phyloP scores from a whole-genome alignment of 2,329 filamentous ascomycete species.

The Cytospora leucostoma region DNA sequence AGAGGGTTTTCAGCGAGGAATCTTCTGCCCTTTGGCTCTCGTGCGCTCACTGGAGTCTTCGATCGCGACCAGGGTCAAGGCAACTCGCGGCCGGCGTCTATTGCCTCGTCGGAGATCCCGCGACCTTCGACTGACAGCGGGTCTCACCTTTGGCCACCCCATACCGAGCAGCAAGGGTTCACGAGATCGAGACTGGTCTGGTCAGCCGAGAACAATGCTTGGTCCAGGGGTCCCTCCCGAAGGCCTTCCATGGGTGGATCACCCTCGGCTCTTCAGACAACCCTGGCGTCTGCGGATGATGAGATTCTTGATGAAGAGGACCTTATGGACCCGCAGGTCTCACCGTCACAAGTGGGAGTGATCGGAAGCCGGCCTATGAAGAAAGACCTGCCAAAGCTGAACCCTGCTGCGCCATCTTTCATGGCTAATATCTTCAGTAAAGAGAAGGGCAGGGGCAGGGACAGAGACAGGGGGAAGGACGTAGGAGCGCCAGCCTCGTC shows the following conservation, averaged over 20 bases:
- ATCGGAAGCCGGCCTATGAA: slow-evolving; percentile 77
- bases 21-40: slow-evolving; percentile 53
- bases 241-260: slow-evolving; percentile 81
- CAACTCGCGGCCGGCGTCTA: slow-evolving; percentile 67
- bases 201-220: slow-evolving; percentile 48
- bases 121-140: slow-evolving; percentile 78
- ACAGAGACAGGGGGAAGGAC: slow-evolving; percentile 34
- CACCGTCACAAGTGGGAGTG: slow-evolving; percentile 62
- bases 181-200: slow-evolving; percentile 24
- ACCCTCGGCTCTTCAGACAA: slow-evolving; percentile 62
- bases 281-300: slow-evolving; percentile 64
- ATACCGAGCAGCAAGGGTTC: slow-evolving; percentile 47
- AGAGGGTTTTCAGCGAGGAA: slow-evolving; percentile 45
- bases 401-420: slow-evolving; percentile 83
- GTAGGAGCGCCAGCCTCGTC: slow-evolving; percentile 13
- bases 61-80: slow-evolving; percentile 57
- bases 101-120: slow-evolving; percentile 69
- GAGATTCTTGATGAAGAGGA: slow-evolving; percentile 63
- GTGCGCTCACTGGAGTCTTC: slow-evolving; percentile 50
- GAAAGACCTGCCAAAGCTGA: slow-evolving; percentile 65
- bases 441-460: slow-evolving; percentile 42
- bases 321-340: slow-evolving; percentile 52
- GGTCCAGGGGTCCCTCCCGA: slow-evolving; percentile 72
- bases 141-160: slow-evolving; percentile 67
- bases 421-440: slow-evolving; percentile 67